Percentiles rank a stretch among this genome's conserved stretches.
These are phyloP conservation scores for Paracoccidioides brasiliensis DNA, from an alignment of 2,329 filamentous ascomycete genomes.

Conservation along the genomic window DNA sequence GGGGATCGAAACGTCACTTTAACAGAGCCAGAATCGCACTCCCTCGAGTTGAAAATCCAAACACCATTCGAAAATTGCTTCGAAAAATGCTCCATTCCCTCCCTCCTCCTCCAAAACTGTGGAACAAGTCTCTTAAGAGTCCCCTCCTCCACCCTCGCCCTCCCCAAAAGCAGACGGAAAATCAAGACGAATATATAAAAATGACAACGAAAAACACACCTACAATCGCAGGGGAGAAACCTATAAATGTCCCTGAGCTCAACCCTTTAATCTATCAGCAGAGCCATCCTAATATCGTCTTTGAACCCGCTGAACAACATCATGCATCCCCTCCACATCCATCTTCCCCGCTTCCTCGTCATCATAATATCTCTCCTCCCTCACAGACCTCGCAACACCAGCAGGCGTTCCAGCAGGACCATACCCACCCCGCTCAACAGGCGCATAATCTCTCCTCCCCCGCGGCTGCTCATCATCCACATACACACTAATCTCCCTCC, in stretches of 20 bases:
- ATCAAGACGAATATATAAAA: no score
- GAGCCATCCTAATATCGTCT: constrained; percentile 17
- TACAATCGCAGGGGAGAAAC: background rate
- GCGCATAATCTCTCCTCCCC: constrained; percentile 37
- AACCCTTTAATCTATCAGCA: constrained; percentile 9
- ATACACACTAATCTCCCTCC: constrained; percentile 31
- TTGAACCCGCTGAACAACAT: constrained; percentile 21
- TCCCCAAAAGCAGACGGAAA: background rate
- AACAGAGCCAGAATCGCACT: no score
- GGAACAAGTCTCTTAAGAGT: background rate
- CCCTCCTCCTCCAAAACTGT: no score
- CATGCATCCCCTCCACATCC: constrained; percentile 18
- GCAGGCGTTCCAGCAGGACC: constrained; percentile 18
- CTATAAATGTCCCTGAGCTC: background rate
- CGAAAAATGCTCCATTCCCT: no score
- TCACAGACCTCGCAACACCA: constrained; percentile 13
- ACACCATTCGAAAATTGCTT: no score
- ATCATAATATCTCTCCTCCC: constrained; percentile 27
- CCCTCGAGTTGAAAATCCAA: no score
- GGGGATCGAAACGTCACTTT: no score
- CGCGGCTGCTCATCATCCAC: constrained; percentile 23
- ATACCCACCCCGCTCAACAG: constrained; percentile 31
- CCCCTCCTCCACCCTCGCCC: background rate
- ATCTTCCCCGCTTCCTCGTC: constrained; percentile 22
- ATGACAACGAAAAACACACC: background rate